Evolutionary conservation across 441 rosid species (phyloP).

Genomic region (Populus tomentosa): DNA sequence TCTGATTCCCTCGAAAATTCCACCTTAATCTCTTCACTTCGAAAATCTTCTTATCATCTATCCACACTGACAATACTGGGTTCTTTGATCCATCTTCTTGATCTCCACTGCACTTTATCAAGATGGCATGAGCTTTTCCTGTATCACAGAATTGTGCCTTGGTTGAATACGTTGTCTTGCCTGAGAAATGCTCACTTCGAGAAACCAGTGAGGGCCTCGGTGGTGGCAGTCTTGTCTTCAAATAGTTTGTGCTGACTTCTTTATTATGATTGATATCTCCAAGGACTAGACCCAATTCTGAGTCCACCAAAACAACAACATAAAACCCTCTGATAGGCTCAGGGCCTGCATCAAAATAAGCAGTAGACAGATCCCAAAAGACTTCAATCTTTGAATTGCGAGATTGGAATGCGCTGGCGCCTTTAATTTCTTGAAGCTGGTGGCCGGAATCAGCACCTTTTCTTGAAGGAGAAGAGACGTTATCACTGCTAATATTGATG

Average conservation of each 20-base stretch:
- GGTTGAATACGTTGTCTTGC: slow-evolving; percentile 44
- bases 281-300: slow-evolving; percentile 39
- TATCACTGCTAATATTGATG: slow-evolving; percentile 23
- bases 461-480: slow-evolving; percentile 27
- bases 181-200: slow-evolving; percentile 47
- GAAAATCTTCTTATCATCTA: slow-evolving; percentile 63
- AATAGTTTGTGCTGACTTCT: not conserved
- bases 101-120: slow-evolving; percentile 46
- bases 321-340: slow-evolving; percentile 59
- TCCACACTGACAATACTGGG: slow-evolving; percentile 50
- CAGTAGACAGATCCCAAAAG: slow-evolving; percentile 72
- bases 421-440: slow-evolving; percentile 36
- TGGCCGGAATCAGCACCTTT: slow-evolving; percentile 21
- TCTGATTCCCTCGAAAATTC: slow-evolving; percentile 94
- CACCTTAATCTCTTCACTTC: slow-evolving; percentile 66
- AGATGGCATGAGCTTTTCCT: slow-evolving; percentile 59
- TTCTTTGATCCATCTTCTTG: slow-evolving; percentile 40
- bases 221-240: slow-evolving; percentile 15
- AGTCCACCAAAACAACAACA: slow-evolving; percentile 47
- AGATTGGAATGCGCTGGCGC: slow-evolving; percentile 42
- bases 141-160: slow-evolving; percentile 54
- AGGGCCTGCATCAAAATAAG: slow-evolving; percentile 52
- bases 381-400: slow-evolving; percentile 47
- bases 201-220: slow-evolving; percentile 39
- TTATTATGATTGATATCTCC: slow-evolving; percentile 44